Evolutionary conservation across 768 basidiomycete species (phyloP), one percentile per base, ranked within the genome.

Genomic region (Termitomyces sp.): DNA sequence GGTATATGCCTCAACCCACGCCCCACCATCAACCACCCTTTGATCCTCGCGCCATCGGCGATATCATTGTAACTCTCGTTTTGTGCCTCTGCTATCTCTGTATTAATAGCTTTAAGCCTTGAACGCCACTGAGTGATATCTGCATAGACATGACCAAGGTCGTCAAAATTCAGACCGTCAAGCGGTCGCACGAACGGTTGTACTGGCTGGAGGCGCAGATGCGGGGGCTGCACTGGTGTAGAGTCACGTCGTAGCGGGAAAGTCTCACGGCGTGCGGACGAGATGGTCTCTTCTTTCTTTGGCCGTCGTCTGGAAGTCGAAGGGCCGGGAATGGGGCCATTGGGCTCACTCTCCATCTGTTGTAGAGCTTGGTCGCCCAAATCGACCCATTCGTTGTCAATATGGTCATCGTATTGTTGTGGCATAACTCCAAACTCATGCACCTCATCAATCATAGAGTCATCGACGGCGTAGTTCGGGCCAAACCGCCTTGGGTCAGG

Each of bases 11-110:
- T 70, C 57, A 92, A 68, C 1, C 88, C 89, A 27, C 82, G 77
- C 9, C 91, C 91, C 40, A 90, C 79, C 66, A 94, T 71, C 53
- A 94, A 66, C 89, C 90, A 92, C 0, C 91, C 91, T 63, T 86
- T 87, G 58, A 89, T 80, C 45, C 79, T 73, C 31, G 77, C 75
- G 8, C 90, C 90, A 53, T 83, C 81, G 9, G 88, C 87, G 56
- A 92, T 90, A 63, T 87, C 81, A 54, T 82, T 82, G 65, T 89
- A 92, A 51, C 81, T 77, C 46, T 81, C 78, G 54, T 76, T 73
- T 69, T 92, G 91, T 17, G 79, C 78, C 16, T 86, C 82, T n/a
- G 77, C 74, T 59, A 92, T 91, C 65, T 89, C 86, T 9, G 73
- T 71, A 66, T 92, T 92, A 67, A 92, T 86, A 14, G 75, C 73